Evolutionary conservation across 2,329 filamentous ascomycete genomes (phyloP).

Genomic region (Verticillium albo-atrum): DNA sequence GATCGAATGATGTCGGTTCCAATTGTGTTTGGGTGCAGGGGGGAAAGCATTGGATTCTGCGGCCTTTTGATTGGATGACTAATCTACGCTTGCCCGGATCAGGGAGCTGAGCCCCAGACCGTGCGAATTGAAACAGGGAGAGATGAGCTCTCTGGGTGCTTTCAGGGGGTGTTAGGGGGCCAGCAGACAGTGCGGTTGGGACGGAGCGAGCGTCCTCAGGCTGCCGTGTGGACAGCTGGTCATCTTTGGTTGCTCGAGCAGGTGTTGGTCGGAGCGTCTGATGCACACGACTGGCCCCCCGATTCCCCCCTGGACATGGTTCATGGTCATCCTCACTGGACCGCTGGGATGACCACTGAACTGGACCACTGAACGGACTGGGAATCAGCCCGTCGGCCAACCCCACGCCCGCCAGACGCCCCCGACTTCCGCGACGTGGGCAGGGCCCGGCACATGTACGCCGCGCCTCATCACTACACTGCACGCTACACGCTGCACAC

Average conservation of each 20-base stretch:
- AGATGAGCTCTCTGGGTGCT: neutral
- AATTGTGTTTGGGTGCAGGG: constrained; percentile 10
- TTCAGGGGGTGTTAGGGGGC: neutral
- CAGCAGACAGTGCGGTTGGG: neutral
- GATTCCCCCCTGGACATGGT: no score
- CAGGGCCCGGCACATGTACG: neutral
- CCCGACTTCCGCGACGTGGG: neutral
- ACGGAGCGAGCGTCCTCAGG: neutral
- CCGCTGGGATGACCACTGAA: neutral
- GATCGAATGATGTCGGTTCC: constrained; percentile 22
- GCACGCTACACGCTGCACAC: no score
- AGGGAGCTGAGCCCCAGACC: constrained; percentile 10
- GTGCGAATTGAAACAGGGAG: constrained; percentile 8
- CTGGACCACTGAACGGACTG: neutral
- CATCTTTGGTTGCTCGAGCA: neutral
- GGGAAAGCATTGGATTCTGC: constrained; percentile 14
- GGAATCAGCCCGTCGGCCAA: neutral
- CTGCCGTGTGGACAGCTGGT: neutral
- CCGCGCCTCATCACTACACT: neutral
- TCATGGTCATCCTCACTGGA: neutral
- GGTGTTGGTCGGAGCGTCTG: neutral
- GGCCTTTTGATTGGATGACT: constrained; percentile 16
- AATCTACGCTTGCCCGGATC: constrained; percentile 5
- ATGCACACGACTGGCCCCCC: neutral
- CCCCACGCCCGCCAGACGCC: neutral